Percentiles rank a stretch among this genome's conserved stretches.
Conservation (phyloP, 441 rosid species). For the Corymbia citriodora region DNA sequence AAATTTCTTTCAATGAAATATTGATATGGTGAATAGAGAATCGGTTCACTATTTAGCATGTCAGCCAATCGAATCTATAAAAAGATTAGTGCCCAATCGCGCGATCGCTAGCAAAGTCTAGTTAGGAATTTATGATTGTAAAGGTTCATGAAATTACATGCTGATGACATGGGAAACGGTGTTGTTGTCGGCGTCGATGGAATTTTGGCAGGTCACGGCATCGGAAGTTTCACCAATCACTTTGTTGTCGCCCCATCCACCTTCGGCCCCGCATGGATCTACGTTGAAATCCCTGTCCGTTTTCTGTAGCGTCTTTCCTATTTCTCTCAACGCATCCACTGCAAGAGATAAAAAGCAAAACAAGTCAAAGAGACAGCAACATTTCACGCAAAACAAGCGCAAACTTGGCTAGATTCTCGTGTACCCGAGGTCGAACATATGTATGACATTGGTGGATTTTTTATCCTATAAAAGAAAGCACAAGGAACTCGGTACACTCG, state of each 20-base stretch:
- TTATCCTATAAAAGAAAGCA: not conserved
- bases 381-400: not conserved
- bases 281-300: not conserved
- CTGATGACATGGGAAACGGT: not conserved
- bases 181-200: rapidly evolving
- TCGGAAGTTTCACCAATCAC: not conserved
- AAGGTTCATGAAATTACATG: not conserved
- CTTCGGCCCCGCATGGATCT: not conserved
- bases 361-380: not conserved
- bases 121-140: too few relatives aligned
- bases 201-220: not conserved
- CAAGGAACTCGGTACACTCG: not conserved
- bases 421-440: not conserved
- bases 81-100: too few relatives aligned
- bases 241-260: not conserved
- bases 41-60: too few relatives aligned
- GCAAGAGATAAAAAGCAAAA: not conserved
- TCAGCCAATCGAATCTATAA: too few relatives aligned
- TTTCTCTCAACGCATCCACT: not conserved
- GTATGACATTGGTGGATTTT: not conserved
- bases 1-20: too few relatives aligned
- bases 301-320: not conserved
- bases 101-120: too few relatives aligned
- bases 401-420: not conserved
- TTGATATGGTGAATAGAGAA: too few relatives aligned